Base-by-base conservation (phyloP, 176 grass and related monocot genomes). In the Musa beccarii region DNA sequence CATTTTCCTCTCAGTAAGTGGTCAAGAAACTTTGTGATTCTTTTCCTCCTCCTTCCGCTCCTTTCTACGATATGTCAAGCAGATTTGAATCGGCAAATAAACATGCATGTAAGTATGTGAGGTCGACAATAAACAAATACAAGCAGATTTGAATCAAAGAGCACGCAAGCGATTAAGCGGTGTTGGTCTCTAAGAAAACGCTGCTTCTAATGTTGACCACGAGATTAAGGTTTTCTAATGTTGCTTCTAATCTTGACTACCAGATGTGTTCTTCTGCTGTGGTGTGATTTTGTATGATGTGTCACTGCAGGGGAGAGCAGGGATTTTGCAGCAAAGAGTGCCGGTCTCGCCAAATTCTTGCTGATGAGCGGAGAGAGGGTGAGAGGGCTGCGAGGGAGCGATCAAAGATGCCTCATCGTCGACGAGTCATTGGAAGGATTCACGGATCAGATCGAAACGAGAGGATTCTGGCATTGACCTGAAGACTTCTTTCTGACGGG, bases 271-370 rank as follows among this genome's bases (percentile, higher is more conserved):
- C 24, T 68, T 43, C 66, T 68, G 11, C 26, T 49, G 7, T 3
- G 11, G 23, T 2, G 13, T 29, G 64, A 67, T 34, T 14, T 13
- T 67, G 64, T n/a, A 22, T 12, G 9, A 2, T 26, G 0, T 34
- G 34, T 68, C 14, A 17, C 16, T 68, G 25, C 0, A 71, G 49
- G 68, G 68, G 68, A 51, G 68, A 71, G 5, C 68, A 51, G 11
- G 68, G 68, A 71, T 71, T 71, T 5, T 71, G 68, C 19, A 71
- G 68, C 15, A 51, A n/a, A 17, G 68, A 71, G 16, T 71, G 68
- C 14, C 34, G 68, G n/a, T 19, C 17, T 17, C 68, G n/a, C 49
- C 68, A 71, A 17, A 71, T 71, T n/a, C 7, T 52, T 15, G 1
- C 52, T 43, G 68, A 71, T n/a, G 68, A 52, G 17, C 17, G 68